Conservation (phyloP, 2,329 filamentous ascomycete genomes). For the Lasiodiplodia gonubiensis region DNA sequence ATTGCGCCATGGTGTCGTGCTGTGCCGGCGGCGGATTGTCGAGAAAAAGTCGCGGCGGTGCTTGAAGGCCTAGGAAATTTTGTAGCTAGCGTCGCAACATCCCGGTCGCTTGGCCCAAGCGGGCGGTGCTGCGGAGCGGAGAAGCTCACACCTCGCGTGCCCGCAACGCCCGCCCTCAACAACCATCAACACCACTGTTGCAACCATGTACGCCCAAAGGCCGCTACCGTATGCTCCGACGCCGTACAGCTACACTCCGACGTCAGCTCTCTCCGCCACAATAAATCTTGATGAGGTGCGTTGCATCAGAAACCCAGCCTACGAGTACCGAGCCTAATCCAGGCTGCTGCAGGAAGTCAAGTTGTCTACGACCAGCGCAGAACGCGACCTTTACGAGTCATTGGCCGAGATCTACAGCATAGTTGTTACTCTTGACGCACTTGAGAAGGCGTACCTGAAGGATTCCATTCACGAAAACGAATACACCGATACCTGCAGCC, state of each 20-base stretch:
- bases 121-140: constrained; percentile 23
- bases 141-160: constrained; percentile 23
- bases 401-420: constrained; percentile 98
- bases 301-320: neutral
- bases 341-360: constrained; percentile 76
- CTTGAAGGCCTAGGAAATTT: constrained; percentile 28
- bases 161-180: neutral
- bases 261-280: constrained; percentile 69
- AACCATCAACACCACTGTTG: neutral
- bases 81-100: constrained; percentile 30
- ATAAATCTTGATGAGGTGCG: constrained; percentile 86
- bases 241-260: constrained; percentile 89
- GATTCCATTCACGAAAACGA: constrained; percentile 90
- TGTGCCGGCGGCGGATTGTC: constrained; percentile 1
- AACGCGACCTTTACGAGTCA: constrained; percentile 93
- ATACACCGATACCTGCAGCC: constrained; percentile 95
- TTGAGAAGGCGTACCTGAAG: constrained; percentile 96
- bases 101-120: constrained; percentile 27
- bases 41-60: constrained; percentile 3
- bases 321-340: neutral
- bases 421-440: constrained; percentile 89
- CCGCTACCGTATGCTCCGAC: constrained; percentile 83
- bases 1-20: constrained; percentile 65
- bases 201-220: constrained; percentile 56
- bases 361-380: constrained; percentile 81